phyloP scores from a whole-genome alignment of 768 basidiomycete genomes.

The Calocybe gangraenosa region DNA sequence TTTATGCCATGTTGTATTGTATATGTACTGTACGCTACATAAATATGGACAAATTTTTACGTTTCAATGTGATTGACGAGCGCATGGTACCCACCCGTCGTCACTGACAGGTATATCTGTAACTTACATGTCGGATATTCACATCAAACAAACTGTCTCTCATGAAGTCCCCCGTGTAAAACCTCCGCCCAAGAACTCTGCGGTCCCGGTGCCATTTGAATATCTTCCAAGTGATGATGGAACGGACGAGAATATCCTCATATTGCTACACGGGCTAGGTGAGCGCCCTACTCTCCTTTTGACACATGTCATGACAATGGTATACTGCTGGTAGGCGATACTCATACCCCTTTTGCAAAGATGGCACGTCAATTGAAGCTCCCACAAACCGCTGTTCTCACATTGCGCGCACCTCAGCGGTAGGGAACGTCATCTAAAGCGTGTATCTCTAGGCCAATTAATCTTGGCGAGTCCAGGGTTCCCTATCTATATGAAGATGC shows the following conservation, averaged over 20 bases:
- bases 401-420: constrained; percentile 76
- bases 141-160: constrained; percentile 26
- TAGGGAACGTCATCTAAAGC: constrained; percentile 23
- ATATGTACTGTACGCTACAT: background rate
- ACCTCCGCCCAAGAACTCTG: constrained; percentile 38
- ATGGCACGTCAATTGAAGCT: constrained; percentile 72
- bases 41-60: background rate
- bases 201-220: constrained; percentile 52
- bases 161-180: constrained; percentile 36
- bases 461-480: constrained; percentile 41
- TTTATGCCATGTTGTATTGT: background rate
- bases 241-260: constrained; percentile 79
- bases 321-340: constrained; percentile 59
- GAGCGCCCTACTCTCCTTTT: constrained; percentile 17
- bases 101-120: background rate
- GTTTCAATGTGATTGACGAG: background rate
- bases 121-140: constrained; percentile 24
- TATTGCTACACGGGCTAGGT: constrained; percentile 88
- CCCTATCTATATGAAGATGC: constrained; percentile 77
- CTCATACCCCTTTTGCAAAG: constrained; percentile 68
- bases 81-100: too few species aligned
- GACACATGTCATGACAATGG: background rate
- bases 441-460: background rate
- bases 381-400: constrained; percentile 87
- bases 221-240: constrained; percentile 79